phyloP scores from a whole-genome alignment of 495 filamentous ascomycete genomes.

The Lepraria neglecta region DNA sequence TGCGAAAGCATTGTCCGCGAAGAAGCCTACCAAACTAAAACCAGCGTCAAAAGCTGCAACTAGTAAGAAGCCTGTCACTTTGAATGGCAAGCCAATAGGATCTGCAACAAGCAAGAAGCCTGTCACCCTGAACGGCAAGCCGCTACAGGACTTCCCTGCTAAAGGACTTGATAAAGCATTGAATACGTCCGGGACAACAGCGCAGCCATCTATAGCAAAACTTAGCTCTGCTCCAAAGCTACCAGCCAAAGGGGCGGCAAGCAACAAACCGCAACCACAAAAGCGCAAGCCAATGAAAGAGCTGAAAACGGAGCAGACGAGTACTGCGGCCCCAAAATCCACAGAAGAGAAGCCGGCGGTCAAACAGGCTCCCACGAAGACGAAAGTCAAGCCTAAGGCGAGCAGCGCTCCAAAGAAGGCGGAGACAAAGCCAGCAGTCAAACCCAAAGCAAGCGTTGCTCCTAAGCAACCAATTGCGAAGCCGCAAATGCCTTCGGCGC shows the following conservation, averaged over 20 bases:
- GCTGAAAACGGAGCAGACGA: neutral
- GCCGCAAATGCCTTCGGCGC: slow-evolving; percentile 1
- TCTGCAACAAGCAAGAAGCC: neutral
- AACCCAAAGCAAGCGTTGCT: neutral
- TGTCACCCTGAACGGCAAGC: slow-evolving; percentile 18
- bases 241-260: slow-evolving; percentile 7
- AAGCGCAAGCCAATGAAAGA: neutral
- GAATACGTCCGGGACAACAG: neutral
- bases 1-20: neutral
- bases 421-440: neutral
- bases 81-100: slow-evolving; percentile 8
- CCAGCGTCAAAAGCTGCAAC: neutral
- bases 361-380: neutral
- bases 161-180: slow-evolving; percentile 11
- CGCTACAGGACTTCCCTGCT: slow-evolving; percentile 11
- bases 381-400: neutral
- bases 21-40: neutral
- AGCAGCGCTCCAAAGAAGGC: neutral
- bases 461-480: neutral
- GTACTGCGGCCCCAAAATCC: neutral
- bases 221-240: slow-evolving; percentile 3
- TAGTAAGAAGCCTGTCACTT: slow-evolving; percentile 8
- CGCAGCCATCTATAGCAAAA: slow-evolving; percentile 5
- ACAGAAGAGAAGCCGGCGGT: slow-evolving; percentile 2
- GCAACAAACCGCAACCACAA: slow-evolving; percentile 5